Evolutionary conservation across 1,284 basidiomycete genomes (phyloP).

Genomic region (Grifola frondosa): DNA sequence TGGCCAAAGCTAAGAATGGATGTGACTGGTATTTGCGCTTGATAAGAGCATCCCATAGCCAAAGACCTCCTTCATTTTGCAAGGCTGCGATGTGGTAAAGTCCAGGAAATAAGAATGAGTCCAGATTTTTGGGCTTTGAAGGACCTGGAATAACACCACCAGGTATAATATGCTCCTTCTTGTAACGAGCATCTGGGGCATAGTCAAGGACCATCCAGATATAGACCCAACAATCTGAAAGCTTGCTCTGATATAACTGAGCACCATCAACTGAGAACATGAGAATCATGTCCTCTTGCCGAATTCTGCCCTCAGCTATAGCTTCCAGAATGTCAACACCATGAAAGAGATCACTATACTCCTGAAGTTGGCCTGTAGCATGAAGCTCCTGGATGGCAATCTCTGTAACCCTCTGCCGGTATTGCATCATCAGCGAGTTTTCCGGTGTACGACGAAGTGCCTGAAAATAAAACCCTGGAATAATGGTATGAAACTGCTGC

Average conservation of each 20-base stretch:
- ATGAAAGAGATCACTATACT: conserved; percentile 2
- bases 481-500: conserved; percentile 19
- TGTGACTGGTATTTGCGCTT: conserved; percentile 6
- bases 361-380: neutral
- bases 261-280: conserved; percentile 31
- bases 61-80: conserved; percentile 18
- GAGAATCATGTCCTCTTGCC: conserved; percentile 17
- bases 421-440: conserved; percentile 16
- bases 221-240: conserved; percentile 29
- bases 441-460: conserved; percentile 14
- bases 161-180: conserved; percentile 23
- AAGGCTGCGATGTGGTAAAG: conserved; percentile 24
- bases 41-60: conserved; percentile 14
- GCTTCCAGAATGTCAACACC: conserved; percentile 21
- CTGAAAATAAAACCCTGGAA: conserved; percentile 26
- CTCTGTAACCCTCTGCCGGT: conserved; percentile 11
- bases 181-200: conserved; percentile 21
- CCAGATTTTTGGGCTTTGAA: conserved; percentile 23
- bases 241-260: conserved; percentile 28
- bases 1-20: conserved; percentile 16
- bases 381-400: neutral
- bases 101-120: conserved; percentile 23
- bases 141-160: conserved; percentile 26
- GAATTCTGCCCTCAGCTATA: conserved; percentile 14
- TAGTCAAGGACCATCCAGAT: conserved; percentile 28